Conservation (phyloP, 2,329 filamentous ascomycete species). For the Aspergillus calidoustus region DNA sequence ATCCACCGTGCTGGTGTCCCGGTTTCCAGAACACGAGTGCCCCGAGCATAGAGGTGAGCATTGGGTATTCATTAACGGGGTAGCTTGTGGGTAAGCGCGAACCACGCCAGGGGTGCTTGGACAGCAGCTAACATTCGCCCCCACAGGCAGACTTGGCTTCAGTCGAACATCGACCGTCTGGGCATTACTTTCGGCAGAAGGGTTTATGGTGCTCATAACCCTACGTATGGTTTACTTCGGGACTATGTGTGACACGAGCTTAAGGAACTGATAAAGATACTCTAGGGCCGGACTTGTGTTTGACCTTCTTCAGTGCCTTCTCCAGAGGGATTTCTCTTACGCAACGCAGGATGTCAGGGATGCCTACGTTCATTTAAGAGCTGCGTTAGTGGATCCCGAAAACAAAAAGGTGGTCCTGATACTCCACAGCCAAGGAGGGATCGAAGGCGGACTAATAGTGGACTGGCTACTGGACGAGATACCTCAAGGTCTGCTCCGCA, state of each 20-base stretch:
- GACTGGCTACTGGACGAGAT: slow-evolving; percentile 79
- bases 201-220: slow-evolving; percentile 75
- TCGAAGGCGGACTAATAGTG: slow-evolving; percentile 72
- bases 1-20: slow-evolving; percentile 11
- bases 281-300: slow-evolving; percentile 67
- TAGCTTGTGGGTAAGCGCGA: slow-evolving; percentile 48
- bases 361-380: slow-evolving; percentile 66
- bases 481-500: slow-evolving; percentile 65
- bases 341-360: slow-evolving; percentile 68
- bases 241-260: background rate
- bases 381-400: slow-evolving; percentile 63
- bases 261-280: background rate
- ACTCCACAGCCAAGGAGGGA: slow-evolving; percentile 77
- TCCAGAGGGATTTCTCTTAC: slow-evolving; percentile 76
- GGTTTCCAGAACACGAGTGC: background rate
- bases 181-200: slow-evolving; percentile 73
- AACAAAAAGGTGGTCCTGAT: slow-evolving; percentile 74
- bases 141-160: slow-evolving; percentile 64
- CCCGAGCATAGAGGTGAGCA: slow-evolving; percentile 60
- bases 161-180: slow-evolving; percentile 71
- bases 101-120: slow-evolving; percentile 44
- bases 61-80: slow-evolving; percentile 82
- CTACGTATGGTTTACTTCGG: slow-evolving; percentile 54
- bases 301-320: slow-evolving; percentile 75
- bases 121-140: slow-evolving; percentile 13